Base-by-base conservation (phyloP, 768 basidiomycete genomes). In the Pulveroboletus sp. region DNA sequence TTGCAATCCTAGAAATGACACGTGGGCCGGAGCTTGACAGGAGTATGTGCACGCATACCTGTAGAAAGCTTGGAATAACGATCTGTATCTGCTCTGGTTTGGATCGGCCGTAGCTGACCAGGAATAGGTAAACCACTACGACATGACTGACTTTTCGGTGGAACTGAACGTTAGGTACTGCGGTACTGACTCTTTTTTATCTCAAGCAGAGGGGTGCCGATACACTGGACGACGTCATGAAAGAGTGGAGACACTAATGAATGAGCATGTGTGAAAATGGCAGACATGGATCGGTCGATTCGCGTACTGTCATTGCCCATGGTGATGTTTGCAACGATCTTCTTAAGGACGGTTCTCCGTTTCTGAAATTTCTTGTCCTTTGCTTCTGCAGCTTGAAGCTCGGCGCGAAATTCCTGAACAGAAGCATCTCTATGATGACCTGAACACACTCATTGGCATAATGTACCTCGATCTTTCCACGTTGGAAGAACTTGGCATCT, bases 301-400 rank as follows among this genome's bases (percentile, higher is more conserved):
- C 56, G 82, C 93, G 72, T 66, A 96, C 95, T 94, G 71, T 98
- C 94, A 65, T 93, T 96, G 39, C 96, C 96, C 94, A 99, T 98
- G 4, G 96, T 99, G 69, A 98, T 98, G 69, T 97, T 97, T 37
- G 96, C 96, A 11, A 97, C 93, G 52, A 97, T 87, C 76, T 94
- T 95, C 80, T 99, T 98, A 60, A 98, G 71, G 17, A 91, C 87
- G 0, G 83, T 93, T 79, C 93, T 98, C 61, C 93, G 81, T 71
- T 94, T 94, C 58, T 82, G 73, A 57, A 81, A 98, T 62, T 93
- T 95, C 78, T 97, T 99, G 78, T 99, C 96, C 72, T 96, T 96
- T 56, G 86, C 76, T 67, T 93, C 92, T 8, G 90, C 88, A 41
- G 89, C 88, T 67, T 90, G 88, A 39, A 96, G 79, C 67, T 97